phyloP scores from a whole-genome alignment of 2,329 filamentous ascomycete species.

The Xylariaceae sp. region DNA sequence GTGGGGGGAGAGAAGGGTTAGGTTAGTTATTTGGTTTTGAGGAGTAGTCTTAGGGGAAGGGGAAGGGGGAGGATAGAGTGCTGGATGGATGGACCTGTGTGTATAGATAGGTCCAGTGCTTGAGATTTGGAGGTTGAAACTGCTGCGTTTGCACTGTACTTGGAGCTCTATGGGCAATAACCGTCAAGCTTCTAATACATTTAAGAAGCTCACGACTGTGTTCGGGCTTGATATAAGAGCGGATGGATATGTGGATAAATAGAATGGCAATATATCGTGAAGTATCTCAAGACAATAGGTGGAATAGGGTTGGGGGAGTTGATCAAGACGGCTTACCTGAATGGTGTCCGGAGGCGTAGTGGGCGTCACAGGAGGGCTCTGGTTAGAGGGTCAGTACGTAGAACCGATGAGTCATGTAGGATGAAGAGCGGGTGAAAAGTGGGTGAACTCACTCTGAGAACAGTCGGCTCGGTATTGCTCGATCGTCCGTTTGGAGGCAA shows the following conservation, averaged over 20 bases:
- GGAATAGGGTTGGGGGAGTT: background rate
- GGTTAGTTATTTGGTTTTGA: slow-evolving; percentile 1
- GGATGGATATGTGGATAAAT: too few relatives aligned
- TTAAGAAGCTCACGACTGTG: too few relatives aligned
- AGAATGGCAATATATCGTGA: background rate
- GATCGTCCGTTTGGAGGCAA: slow-evolving; percentile 42
- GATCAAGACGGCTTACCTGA: slow-evolving; percentile 32
- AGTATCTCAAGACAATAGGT: background rate
- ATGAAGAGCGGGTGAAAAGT: background rate
- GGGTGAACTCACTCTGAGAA: slow-evolving; percentile 44
- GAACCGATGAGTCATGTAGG: slow-evolving; percentile 4
- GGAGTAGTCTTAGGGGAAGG: background rate
- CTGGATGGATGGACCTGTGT: background rate
- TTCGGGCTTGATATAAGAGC: too few relatives aligned
- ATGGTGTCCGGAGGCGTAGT: slow-evolving; percentile 34
- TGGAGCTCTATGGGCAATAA: background rate
- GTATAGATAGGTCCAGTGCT: slow-evolving; percentile 7
- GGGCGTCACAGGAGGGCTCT: slow-evolving; percentile 31
- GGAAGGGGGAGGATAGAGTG: background rate
- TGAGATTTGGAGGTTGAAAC: too few relatives aligned
- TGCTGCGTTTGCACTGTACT: slow-evolving; percentile 6
- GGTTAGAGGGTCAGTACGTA: slow-evolving; percentile 9
- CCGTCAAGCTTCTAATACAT: too few relatives aligned
- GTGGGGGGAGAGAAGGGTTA: slow-evolving; percentile 9
- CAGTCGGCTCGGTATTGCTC: slow-evolving; percentile 42